Evolutionary conservation across 2,329 filamentous ascomycete genomes (phyloP).

Genomic region (Dryadomyces quercus-mongolicae): DNA sequence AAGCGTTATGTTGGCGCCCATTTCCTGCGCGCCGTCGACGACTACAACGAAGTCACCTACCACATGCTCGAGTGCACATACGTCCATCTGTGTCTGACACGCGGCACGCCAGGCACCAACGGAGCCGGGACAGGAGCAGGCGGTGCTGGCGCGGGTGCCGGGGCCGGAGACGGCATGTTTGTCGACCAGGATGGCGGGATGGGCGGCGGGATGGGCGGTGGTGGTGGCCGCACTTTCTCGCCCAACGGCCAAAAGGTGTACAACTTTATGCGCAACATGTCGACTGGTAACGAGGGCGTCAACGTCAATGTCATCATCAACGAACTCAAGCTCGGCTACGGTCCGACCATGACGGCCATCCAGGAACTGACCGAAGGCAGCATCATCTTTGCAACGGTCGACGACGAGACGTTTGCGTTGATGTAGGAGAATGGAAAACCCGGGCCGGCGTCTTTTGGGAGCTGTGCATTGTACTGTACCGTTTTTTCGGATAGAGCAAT

Average conservation of each 20-base stretch:
- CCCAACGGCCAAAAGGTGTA: slow-evolving; percentile 57
- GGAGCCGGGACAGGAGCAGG: slow-evolving; percentile 22
- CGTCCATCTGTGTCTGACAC: slow-evolving; percentile 73
- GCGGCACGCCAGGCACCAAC: slow-evolving; percentile 43
- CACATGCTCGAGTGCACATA: slow-evolving; percentile 84
- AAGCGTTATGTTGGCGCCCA: slow-evolving; percentile 73
- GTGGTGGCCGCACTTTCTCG: slow-evolving; percentile 34
- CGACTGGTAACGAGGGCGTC: slow-evolving; percentile 70
- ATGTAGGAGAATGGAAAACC: neutral
- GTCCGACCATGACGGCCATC: slow-evolving; percentile 63
- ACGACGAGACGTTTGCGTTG: slow-evolving; percentile 65
- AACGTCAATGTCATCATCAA: slow-evolving; percentile 67
- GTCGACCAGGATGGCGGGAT: slow-evolving; percentile 26
- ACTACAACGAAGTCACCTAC: slow-evolving; percentile 88
- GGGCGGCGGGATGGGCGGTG: slow-evolving; percentile 19
- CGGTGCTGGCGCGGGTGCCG: slow-evolving; percentile 23
- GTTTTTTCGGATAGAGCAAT: neutral
- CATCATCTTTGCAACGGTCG: slow-evolving; percentile 78
- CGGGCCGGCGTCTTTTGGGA: too few species aligned
- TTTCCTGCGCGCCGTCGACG: slow-evolving; percentile 64
- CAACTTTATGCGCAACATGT: slow-evolving; percentile 51
- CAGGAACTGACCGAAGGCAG: slow-evolving; percentile 68
- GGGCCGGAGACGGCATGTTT: slow-evolving; percentile 35
- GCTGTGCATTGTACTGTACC: too few species aligned
- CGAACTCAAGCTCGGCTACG: slow-evolving; percentile 49